phyloP scores from a whole-genome alignment of 805 yeast species.

The Candida gorgasii region DNA sequence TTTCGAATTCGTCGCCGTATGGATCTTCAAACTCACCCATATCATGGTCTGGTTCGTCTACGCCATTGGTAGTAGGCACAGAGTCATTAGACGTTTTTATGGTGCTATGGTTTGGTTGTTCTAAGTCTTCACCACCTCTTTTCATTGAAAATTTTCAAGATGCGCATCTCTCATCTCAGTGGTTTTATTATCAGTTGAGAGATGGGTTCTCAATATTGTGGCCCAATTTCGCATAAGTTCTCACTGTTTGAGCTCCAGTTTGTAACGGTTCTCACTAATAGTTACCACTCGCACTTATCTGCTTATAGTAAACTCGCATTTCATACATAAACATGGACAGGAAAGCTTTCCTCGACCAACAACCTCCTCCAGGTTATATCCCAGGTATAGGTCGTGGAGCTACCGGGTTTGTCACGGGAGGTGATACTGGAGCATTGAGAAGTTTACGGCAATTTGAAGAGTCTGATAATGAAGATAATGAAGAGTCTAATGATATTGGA shows the following conservation, averaged over 20 bases:
- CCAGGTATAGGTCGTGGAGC: slow-evolving; percentile 97
- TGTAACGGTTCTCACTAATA: no score
- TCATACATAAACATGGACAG: slow-evolving; percentile 53
- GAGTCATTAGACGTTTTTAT: slow-evolving; percentile 37
- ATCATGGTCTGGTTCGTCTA: slow-evolving; percentile 46
- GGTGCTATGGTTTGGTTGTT: slow-evolving; percentile 25
- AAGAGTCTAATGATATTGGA: slow-evolving; percentile 30
- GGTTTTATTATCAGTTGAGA: not conserved
- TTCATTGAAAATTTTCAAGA: slow-evolving; percentile 34
- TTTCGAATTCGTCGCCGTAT: slow-evolving; percentile 88
- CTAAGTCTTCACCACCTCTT: slow-evolving; percentile 42
- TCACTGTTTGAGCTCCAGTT: no score
- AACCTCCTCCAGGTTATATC: slow-evolving; percentile 86
- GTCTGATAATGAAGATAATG: slow-evolving; percentile 24
- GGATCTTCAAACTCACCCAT: slow-evolving; percentile 89
- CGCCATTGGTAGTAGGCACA: slow-evolving; percentile 36
- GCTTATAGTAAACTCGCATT: no score
- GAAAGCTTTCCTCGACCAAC: slow-evolving; percentile 72
- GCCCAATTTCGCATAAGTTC: no score
- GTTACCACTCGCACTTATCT: no score
- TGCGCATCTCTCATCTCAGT: not conserved
- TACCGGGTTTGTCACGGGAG: slow-evolving; percentile 84
- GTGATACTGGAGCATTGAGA: slow-evolving; percentile 55
- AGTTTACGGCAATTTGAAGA: slow-evolving; percentile 26
- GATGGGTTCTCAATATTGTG: no score